Base-by-base conservation (phyloP, 1,284 basidiomycete genomes). In the Inonotus hispidus region DNA sequence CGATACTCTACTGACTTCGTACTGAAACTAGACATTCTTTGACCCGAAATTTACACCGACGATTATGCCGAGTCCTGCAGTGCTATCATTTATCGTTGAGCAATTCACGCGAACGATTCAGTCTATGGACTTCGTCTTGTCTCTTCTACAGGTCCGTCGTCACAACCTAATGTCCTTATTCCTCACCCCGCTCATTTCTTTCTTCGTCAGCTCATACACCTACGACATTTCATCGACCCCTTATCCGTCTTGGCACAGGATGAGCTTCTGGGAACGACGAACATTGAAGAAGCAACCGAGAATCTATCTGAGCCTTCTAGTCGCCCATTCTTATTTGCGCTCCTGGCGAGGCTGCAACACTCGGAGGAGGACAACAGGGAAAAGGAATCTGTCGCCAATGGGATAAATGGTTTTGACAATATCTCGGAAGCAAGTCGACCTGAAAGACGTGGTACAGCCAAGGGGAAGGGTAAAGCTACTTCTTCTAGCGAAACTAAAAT, bases 191-290 rank as follows among this genome's bases (percentile, higher is more conserved):
- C 27, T 53, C 5, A 19, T 61, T 10, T 13, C 32, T 27, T 57
- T 38, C 50, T 27, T 47, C 53, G 13, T 6, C 63, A 90, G 86
- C 72, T 90, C 3, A 75, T 77, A 0, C 75, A 87, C 66, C 71
- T 90, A 68, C 86, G 86, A 62, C 88, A 91, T 68, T 89, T 88
- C 64, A 75, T 79, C 23, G 81, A 87, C 29, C 82, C 84, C 0
- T 70, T 88, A 7, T 77, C 80, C 1, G 56, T 78, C 13, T 74
- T 89, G 35, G 66, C 73, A 14, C 69, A 70, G 35, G 65, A 79
- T 71, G 53, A 73, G 65, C 41, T 64, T 60, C 60, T 71, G 53
- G 41, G 62, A 57, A 55, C 61, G 14, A 25, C 63, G n/a, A 60
- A 63, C 54, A 5, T 57, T 11, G 37, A 47, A 49, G 61, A 61